Conservation (phyloP, 805 yeast species). For the Zygoascus bituminiphila region DNA sequence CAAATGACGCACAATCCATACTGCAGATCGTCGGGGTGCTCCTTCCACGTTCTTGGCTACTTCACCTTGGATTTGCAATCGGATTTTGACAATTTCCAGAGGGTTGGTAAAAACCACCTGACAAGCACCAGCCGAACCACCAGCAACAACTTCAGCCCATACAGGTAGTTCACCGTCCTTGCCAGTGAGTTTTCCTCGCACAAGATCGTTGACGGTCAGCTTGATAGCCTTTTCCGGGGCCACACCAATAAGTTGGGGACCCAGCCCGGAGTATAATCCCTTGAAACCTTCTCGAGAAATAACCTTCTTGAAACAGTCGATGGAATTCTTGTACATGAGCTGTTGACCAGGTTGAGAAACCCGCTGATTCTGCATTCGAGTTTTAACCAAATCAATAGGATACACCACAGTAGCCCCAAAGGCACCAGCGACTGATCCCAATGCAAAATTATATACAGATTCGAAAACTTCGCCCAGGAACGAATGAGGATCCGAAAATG, state of each 20-base stretch:
- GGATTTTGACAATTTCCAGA: constrained; percentile 86
- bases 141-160: constrained; percentile 71
- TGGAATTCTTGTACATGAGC: constrained; percentile 60
- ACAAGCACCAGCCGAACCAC: constrained; percentile 93
- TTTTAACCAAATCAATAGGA: constrained; percentile 92
- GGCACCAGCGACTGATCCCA: constrained; percentile 95
- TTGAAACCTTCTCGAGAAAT: constrained; percentile 65
- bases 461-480: constrained; percentile 62
- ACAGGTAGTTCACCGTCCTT: constrained; percentile 39
- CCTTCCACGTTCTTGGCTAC: constrained; percentile 32
- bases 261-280: constrained; percentile 87
- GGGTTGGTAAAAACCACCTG: constrained; percentile 97
- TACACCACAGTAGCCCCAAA: constrained; percentile 97
- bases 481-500: constrained; percentile 29
- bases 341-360: constrained; percentile 42
- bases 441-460: constrained; percentile 74
- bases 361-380: constrained; percentile 95
- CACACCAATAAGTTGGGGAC: constrained; percentile 92
- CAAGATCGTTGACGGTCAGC: constrained; percentile 84
- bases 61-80: constrained; percentile 90
- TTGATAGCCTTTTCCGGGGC: constrained; percentile 98
- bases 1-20: constrained; percentile 64
- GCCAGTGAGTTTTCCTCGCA: constrained; percentile 64
- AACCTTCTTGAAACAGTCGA: constrained; percentile 80
- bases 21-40: constrained; percentile 46